These are phyloP conservation scores for Pythium dissotocum DNA, from an alignment of 352 stramenopile species.

Conservation along the genomic window DNA sequence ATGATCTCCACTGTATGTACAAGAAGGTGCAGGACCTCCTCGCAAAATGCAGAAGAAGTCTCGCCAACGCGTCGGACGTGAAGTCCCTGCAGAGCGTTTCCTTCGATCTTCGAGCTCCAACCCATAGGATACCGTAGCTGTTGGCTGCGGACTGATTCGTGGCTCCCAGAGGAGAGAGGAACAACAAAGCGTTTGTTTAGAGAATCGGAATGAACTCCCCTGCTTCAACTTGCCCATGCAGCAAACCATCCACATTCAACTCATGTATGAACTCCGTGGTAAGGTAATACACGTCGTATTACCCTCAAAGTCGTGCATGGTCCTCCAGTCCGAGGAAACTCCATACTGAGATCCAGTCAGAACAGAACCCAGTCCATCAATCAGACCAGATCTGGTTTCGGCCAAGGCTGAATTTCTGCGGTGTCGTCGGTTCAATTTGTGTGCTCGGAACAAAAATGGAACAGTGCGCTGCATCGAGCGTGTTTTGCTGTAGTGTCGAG, in stretches of 20 bases:
- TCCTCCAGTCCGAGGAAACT: no score
- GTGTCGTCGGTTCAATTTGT: background rate
- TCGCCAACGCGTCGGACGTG: background rate
- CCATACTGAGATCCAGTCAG: no score
- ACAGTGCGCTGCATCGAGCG: background rate
- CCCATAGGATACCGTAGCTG: background rate
- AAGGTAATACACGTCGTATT: background rate
- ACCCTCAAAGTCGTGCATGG: no score
- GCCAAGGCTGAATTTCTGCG: background rate
- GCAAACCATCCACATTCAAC: background rate
- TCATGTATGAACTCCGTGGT: background rate
- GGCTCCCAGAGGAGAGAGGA: background rate
- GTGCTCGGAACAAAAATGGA: background rate
- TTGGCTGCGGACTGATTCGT: background rate
- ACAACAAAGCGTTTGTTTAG: background rate
- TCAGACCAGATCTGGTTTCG: background rate
- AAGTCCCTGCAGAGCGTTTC: background rate
- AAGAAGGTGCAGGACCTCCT: background rate
- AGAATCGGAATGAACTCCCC: background rate
- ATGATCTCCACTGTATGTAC: background rate
- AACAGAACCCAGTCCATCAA: background rate
- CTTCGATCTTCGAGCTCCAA: background rate
- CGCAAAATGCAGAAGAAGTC: background rate
- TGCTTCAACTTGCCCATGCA: constrained; percentile 6
- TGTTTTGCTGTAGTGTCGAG: background rate